These are phyloP conservation scores for Allantophomopsis cytisporea DNA, from an alignment of 2,329 filamentous ascomycete species.

Conservation along the genomic window DNA sequence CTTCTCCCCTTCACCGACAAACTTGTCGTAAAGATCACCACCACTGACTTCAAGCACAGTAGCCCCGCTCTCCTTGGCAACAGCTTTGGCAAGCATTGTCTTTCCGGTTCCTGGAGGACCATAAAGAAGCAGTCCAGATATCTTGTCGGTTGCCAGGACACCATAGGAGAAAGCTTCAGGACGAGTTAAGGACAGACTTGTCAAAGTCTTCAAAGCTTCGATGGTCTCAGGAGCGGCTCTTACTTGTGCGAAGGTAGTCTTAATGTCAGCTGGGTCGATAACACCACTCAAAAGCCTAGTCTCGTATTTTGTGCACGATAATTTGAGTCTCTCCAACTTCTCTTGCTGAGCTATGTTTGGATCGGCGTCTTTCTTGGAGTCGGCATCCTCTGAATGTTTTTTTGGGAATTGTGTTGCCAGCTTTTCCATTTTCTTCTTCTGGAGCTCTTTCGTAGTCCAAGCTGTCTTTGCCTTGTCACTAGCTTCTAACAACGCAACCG, in stretches of 20 bases:
- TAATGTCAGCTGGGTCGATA: constrained; percentile 68
- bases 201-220: constrained; percentile 77
- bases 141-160: constrained; percentile 79
- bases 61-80: constrained; percentile 54
- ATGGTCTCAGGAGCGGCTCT: constrained; percentile 73
- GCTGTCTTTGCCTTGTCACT: constrained; percentile 32
- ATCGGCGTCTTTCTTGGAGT: constrained; percentile 19
- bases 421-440: constrained; percentile 18
- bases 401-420: constrained; percentile 17
- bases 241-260: constrained; percentile 78
- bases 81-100: constrained; percentile 54
- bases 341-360: constrained; percentile 20
- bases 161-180: constrained; percentile 96
- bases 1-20: constrained; percentile 91
- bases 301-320: constrained; percentile 62
- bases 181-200: constrained; percentile 70
- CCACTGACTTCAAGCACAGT: constrained; percentile 80
- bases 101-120: constrained; percentile 75
- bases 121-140: constrained; percentile 79
- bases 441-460: constrained; percentile 25
- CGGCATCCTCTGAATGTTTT: constrained; percentile 15
- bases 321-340: constrained; percentile 32
- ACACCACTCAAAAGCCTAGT: constrained; percentile 72
- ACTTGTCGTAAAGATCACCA: constrained; percentile 90
- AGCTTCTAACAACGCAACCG: constrained; percentile 24